These are phyloP conservation scores for Metschnikowia vanudenii DNA, from an alignment of 805 yeast genomes.

Conservation along the genomic window DNA sequence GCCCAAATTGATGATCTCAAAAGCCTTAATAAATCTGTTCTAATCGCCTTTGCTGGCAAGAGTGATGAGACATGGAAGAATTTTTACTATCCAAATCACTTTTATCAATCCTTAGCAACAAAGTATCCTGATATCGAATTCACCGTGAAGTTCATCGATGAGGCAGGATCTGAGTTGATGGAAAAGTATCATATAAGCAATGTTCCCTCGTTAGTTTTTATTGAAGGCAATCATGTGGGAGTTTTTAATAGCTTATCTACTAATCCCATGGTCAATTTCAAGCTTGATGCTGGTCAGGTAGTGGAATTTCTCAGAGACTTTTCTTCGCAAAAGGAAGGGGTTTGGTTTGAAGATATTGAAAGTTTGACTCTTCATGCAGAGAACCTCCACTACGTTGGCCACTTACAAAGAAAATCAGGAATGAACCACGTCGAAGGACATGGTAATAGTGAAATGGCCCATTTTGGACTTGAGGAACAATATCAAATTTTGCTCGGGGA, in stretches of 20 bases:
- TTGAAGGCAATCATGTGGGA: conserved; percentile 24
- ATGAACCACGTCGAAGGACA: conserved; percentile 13
- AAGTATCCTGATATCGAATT: conserved; percentile 18
- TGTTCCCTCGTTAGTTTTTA: conserved; percentile 32
- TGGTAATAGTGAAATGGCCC: conserved; percentile 9
- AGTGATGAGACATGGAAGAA: conserved; percentile 30
- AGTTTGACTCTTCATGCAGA: conserved; percentile 12
- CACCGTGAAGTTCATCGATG: conserved; percentile 27
- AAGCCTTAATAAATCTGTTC: neutral
- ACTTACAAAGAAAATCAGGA: conserved; percentile 15
- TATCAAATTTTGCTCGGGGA: conserved; percentile 18
- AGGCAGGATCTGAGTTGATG: conserved; percentile 22
- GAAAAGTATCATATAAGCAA: conserved; percentile 29
- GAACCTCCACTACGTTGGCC: conserved; percentile 13
- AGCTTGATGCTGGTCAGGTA: conserved; percentile 19
- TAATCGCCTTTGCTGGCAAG: conserved; percentile 15
- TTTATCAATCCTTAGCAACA: conserved; percentile 30
- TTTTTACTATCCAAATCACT: conserved; percentile 34
- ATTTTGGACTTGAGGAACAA: conserved; percentile 19
- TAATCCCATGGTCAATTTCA: conserved; percentile 18
- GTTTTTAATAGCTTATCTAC: conserved; percentile 26
- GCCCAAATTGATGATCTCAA: conserved; percentile 5
- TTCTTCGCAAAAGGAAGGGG: conserved; percentile 5
- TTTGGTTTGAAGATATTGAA: conserved; percentile 12
- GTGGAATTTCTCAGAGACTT: conserved; percentile 10